phyloP scores from a whole-genome alignment of 495 filamentous ascomycete species.

The Xylaria acuta region DNA sequence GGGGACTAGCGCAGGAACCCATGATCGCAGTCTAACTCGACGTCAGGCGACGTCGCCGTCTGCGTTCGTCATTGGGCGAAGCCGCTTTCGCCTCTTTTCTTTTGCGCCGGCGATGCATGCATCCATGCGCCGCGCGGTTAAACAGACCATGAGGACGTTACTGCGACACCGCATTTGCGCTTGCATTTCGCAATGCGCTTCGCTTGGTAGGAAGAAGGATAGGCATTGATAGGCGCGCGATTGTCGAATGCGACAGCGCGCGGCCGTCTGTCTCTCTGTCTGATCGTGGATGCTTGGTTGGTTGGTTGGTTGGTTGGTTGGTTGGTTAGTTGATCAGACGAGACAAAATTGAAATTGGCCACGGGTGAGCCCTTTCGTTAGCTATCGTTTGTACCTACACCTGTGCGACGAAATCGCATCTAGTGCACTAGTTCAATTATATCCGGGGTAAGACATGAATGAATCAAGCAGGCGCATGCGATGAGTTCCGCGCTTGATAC shows the following conservation, averaged over 20 bases:
- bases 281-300: background rate
- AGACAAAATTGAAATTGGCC: background rate
- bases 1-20: constrained; percentile 21
- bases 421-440: background rate
- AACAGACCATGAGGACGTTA: background rate
- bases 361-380: background rate
- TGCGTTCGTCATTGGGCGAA: constrained; percentile 8
- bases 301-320: background rate
- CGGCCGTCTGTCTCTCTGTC: too few species aligned
- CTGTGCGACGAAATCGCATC: background rate
- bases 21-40: constrained; percentile 24
- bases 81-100: background rate
- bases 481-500: background rate
- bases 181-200: background rate
- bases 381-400: background rate
- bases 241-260: constrained; percentile 3
- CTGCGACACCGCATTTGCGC: background rate
- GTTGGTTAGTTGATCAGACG: background rate
- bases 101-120: background rate
- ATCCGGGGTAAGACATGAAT: constrained; percentile 4
- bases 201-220: background rate
- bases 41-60: background rate
- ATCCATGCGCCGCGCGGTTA: constrained; percentile 11
- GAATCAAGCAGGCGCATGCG: background rate
- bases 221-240: constrained; percentile 1